Conservation (phyloP, 495 filamentous ascomycete genomes). For the Cryomyces minteri region DNA sequence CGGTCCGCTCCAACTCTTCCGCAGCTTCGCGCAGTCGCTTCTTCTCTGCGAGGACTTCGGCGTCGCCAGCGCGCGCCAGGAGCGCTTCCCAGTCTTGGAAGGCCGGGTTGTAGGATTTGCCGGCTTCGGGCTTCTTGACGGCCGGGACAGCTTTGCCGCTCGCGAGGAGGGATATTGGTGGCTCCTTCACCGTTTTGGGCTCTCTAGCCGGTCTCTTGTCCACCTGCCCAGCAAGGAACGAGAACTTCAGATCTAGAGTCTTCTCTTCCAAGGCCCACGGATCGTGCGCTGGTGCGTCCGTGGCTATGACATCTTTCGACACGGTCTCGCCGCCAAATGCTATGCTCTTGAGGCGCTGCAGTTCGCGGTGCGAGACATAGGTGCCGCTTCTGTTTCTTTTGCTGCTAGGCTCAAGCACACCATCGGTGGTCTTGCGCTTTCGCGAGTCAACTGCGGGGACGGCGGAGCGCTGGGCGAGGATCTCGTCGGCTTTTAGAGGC, state of each 20-base stretch:
- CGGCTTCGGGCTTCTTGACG: conserved; percentile 59
- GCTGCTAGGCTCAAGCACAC: conserved; percentile 42
- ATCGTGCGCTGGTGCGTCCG: conserved; percentile 43
- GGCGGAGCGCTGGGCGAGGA: conserved; percentile 66
- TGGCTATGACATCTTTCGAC: conserved; percentile 30
- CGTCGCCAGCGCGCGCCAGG: conserved; percentile 50
- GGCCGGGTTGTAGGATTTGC: conserved; percentile 77
- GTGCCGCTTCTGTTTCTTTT: conserved; percentile 54
- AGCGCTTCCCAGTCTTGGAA: conserved; percentile 70
- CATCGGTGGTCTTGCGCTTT: conserved; percentile 53
- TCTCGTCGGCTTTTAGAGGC: conserved; percentile 72
- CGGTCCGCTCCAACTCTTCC: conserved; percentile 36
- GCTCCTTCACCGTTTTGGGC: conserved; percentile 55
- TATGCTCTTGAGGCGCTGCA: conserved; percentile 52
- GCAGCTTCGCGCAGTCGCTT: conserved; percentile 51
- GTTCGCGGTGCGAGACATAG: conserved; percentile 56
- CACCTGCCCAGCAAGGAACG: conserved; percentile 19
- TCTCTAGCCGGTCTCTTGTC: conserved; percentile 39
- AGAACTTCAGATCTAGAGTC: conserved; percentile 19
- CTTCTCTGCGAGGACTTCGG: conserved; percentile 63
- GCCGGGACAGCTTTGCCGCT: conserved; percentile 60
- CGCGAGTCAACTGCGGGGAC: conserved; percentile 55
- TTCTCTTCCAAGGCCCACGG: conserved; percentile 48
- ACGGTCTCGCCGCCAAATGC: conserved; percentile 53
- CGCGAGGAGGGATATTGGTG: conserved; percentile 61